Percentiles rank a stretch among this genome's conserved stretches.
These are phyloP conservation scores for Closterium sp. DNA, from an alignment of 139 green algal genomes.

Conservation along the genomic window DNA sequence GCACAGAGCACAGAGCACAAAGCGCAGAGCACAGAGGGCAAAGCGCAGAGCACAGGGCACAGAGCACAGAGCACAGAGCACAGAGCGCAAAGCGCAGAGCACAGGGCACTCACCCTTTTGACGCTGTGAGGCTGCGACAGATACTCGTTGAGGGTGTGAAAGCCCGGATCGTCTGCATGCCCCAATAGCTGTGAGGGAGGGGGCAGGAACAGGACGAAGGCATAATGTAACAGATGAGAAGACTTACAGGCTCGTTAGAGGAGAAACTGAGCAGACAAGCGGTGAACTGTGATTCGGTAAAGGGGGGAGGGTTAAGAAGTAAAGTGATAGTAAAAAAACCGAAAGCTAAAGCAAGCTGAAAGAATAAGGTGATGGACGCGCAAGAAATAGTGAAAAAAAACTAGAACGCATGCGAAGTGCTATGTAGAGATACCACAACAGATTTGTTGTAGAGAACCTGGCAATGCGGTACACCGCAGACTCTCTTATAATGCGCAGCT, in stretches of 20 bases:
- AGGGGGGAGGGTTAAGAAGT: no score
- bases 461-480: no score
- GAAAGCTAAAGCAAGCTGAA: no score
- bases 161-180: conserved; percentile 11
- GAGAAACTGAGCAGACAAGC: not conserved
- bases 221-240: not conserved
- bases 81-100: not conserved
- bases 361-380: no score
- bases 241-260: not conserved
- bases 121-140: conserved; percentile 17
- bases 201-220: not conserved
- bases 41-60: not conserved
- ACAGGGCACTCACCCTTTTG: not conserved
- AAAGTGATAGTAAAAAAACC: no score
- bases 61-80: no score
- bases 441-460: no score
- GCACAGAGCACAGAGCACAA: not conserved
- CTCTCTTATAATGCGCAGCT: no score
- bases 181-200: conserved; percentile 21
- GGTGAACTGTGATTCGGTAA: no score
- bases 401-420: no score
- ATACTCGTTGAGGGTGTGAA: conserved; percentile 24
- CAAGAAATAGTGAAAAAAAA: no score
- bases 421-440: no score
- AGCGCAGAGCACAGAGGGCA: not conserved